These are phyloP conservation scores for Solanum lignicaule DNA, from an alignment of 257 asterid species.

Conservation along the genomic window DNA sequence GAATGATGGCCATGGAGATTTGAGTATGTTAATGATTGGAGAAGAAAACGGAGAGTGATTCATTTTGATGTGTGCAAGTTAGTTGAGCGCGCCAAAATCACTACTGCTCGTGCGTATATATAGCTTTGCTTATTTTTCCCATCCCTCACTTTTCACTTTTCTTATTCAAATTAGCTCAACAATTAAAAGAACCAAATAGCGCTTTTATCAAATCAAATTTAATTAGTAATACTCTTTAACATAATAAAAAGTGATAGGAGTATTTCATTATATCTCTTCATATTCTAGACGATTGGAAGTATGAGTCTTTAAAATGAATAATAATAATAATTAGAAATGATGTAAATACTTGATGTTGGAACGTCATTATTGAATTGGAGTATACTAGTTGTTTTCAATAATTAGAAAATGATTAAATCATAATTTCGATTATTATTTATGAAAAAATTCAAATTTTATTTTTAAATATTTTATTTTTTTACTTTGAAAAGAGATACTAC, in stretches of 20 bases:
- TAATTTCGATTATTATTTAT: no score
- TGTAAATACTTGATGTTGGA: background rate
- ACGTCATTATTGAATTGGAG: background rate
- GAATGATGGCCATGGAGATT: background rate
- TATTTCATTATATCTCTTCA: background rate
- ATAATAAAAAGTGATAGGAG: no score
- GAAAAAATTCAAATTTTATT: no score
- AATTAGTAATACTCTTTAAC: no score
- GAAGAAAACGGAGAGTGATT: conserved; percentile 23
- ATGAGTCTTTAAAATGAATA: background rate
- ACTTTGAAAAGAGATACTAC: no score
- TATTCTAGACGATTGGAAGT: background rate
- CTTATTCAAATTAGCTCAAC: background rate
- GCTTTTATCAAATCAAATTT: background rate
- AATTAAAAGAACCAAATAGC: no score
- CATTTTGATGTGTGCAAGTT: background rate
- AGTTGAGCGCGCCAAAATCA: background rate
- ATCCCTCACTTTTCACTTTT: background rate
- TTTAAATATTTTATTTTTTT: no score
- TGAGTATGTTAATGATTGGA: background rate
- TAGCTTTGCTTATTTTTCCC: background rate
- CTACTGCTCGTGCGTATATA: background rate
- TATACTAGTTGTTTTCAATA: background rate
- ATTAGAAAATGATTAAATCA: background rate
- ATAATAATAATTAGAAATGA: no score